Percentiles rank a stretch among this genome's conserved stretches.
Evolutionary conservation across 2,329 filamentous ascomycete genomes (phyloP).

Genomic region (Arthrocladium fulminans): DNA sequence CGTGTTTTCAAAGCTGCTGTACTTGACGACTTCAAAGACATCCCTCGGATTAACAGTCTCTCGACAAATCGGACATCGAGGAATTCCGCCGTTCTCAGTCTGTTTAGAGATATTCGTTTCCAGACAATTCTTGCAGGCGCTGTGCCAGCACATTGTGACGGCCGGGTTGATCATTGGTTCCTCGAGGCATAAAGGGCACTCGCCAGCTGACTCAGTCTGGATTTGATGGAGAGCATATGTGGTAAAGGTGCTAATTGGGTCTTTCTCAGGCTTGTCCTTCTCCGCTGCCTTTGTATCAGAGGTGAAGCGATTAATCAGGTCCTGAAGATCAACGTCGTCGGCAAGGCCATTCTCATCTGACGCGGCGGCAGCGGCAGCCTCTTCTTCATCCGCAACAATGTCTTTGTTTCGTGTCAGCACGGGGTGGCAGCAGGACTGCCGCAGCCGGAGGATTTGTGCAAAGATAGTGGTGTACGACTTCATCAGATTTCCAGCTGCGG

Average conservation of each 20-base stretch:
- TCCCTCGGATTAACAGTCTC: conserved; percentile 73
- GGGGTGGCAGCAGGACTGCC: conserved; percentile 92
- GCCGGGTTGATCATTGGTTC: conserved; percentile 92
- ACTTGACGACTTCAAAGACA: conserved; percentile 81
- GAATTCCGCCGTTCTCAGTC: conserved; percentile 62
- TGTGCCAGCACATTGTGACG: conserved; percentile 96
- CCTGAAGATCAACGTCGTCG: conserved; percentile 92
- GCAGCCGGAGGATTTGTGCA: conserved; percentile 83
- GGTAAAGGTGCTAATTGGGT: conserved; percentile 65
- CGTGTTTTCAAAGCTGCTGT: conserved; percentile 30
- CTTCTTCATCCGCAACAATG: conserved; percentile 78
- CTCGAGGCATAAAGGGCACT: conserved; percentile 91
- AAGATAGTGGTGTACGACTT: conserved; percentile 97
- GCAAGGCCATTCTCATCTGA: conserved; percentile 73
- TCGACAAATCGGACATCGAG: conserved; percentile 85
- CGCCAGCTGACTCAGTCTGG: conserved; percentile 73
- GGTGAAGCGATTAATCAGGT: conserved; percentile 76
- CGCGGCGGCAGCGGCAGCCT: conserved; percentile 56
- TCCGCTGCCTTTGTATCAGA: conserved; percentile 54
- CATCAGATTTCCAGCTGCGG: conserved; percentile 84
- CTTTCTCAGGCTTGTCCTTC: conserved; percentile 40
- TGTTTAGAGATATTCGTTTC: conserved; percentile 83
- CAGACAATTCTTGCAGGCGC: conserved; percentile 89
- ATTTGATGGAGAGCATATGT: conserved; percentile 85
- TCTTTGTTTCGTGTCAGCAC: conserved; percentile 76